Base-by-base conservation (phyloP, 441 rosid genomes). In the Adansonia gregorii region DNA sequence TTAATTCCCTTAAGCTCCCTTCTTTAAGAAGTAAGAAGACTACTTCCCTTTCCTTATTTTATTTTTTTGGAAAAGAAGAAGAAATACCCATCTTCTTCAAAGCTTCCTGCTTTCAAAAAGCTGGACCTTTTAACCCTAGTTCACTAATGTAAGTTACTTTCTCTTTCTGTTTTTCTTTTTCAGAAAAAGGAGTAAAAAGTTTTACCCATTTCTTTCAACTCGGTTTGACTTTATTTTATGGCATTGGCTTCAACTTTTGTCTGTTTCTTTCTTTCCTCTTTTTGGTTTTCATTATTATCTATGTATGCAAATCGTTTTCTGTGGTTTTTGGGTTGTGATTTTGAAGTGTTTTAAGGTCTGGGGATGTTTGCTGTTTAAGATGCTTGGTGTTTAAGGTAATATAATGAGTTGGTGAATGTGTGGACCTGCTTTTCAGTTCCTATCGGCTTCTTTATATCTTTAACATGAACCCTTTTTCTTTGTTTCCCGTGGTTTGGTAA, bases 401-500 rank as follows among this genome's bases (percentile, higher is more conserved):
- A 39, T 81, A 71, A 85, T 82, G 76, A 82, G 84, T 88, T 88
- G 91, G 88, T 83, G 89, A 86, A 83, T 73, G 83, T 78, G 86
- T 81, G 91, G 67, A 87, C 89, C 93, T 85, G 80, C 49, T 81
- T 87, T 74, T 41, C 75, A 80, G 73, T 80, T 63, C 76, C 76
- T 17, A 15, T 73, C 72, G 73, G 58, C 76, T 79, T 72, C 76
- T 80, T 72, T 73, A 76, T 73, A 79, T 86, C 91, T 89, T 89
- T 83, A 80, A 73, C 67, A 68, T 76, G 78, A 88, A 85, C 88
- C 81, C 82, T 82, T 86, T 83, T 76, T 64, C 79, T 48, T 80
- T 69, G 81, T 86, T 86, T 69, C 83, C 83, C 86, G 78, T 82
- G 35, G 87, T 86, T 86, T 85, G 88, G 92, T 89, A 82, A 84